Evolutionary conservation across 257 asterid genomes (phyloP), one percentile per base, ranked within the genome.

Genomic region (Ocimum tenuiflorum): DNA sequence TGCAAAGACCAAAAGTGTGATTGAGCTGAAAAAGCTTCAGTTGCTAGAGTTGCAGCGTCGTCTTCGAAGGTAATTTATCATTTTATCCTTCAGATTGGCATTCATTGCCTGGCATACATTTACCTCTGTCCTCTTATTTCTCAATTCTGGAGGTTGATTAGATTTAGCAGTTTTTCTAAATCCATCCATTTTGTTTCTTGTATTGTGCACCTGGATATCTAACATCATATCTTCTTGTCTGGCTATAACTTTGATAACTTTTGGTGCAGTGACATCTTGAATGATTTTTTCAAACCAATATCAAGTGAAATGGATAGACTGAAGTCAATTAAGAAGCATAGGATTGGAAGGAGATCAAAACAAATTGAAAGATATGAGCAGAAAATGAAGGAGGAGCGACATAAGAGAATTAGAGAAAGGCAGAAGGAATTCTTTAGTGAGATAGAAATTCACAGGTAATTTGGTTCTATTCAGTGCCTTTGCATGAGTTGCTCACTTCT

Each of bases 341-440:
- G 99, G 81, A 88, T 94, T 35, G 99, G 99, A 52, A 90, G 99
- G 91, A 85, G 92, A 77, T 90, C 99, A 23, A 94, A 90, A 75
- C 97, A 94, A 79, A 68, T 86, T 39, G 99, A 94, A 81, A 83
- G 95, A 75, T 94, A 86, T 73, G 99, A 94, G 75, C 97, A 83
- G 82, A 94, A 80, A 78, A 94, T 94, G 97, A 94, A 94, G 82
- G 99, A 94, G 85, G 99, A 94, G 78, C 91, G 99, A 11, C 95
- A 86, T 50, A 88, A 81, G 89, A 85, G 99, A 81, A 84, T 82
- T 55, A 91, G 89, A 66, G 99, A 90, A 79, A 80, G 96, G 77
- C 99, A 94, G 88, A 94, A 88, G 83, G 99, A 90, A 41, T 94
- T 94, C 83, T 94, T 94, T 65, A 82, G 88, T 50, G 99, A 94